Conservation (phyloP, 306 rosid species). For the Psophocarpus tetragonolobus region DNA sequence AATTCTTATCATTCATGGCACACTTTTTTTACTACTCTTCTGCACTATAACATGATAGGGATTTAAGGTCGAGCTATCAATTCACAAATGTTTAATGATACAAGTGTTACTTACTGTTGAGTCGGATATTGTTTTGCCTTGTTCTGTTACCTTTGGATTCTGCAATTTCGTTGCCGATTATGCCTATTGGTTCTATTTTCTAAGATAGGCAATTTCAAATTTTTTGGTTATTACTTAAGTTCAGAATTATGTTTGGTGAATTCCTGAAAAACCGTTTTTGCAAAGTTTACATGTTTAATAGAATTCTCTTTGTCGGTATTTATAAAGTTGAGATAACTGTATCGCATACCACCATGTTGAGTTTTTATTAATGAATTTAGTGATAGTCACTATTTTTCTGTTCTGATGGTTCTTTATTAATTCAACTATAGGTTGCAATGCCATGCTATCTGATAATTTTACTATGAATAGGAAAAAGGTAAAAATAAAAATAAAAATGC, state of each 20-base stretch:
- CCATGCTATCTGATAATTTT: background rate
- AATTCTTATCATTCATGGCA: background rate
- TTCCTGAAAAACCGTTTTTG: background rate
- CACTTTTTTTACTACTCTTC: background rate
- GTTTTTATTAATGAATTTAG: background rate
- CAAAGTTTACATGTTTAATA: background rate
- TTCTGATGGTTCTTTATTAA: background rate
- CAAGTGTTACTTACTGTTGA: slow-evolving; percentile 13
- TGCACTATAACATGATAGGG: slow-evolving; percentile 16
- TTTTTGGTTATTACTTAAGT: background rate
- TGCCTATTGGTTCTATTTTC: background rate
- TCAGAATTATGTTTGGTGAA: background rate
- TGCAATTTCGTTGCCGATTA: background rate
- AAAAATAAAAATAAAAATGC: background rate
- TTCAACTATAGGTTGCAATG: slow-evolving; percentile 13
- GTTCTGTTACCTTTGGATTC: slow-evolving; percentile 21
- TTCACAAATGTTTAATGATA: slow-evolving; percentile 22
- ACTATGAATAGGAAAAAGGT: background rate
- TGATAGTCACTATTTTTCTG: background rate
- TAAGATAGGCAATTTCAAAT: slow-evolving; percentile 25
- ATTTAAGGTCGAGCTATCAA: background rate
- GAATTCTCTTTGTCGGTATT: background rate
- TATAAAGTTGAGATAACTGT: background rate
- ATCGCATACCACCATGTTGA: too few species aligned
- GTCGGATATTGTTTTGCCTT: background rate